Conservation (phyloP, 129 eudicot species). For the sunflower (Helianthus annuus) region HanXRQr2.0-SUNRISE NC_035442.2:11621317-11621816, state of each 20-base stretch:
- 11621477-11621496: slow-evolving; percentile 51
- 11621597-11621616: slow-evolving; percentile 45
- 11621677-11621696: slow-evolving; percentile 81
- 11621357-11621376: slow-evolving; percentile 68
- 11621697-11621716: slow-evolving; percentile 90
- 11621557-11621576: slow-evolving; percentile 87
- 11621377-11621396: slow-evolving; percentile 69
- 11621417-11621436: slow-evolving; percentile 41
- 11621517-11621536: slow-evolving; percentile 56
- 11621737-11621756: slow-evolving; percentile 65
- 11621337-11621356: slow-evolving; percentile 75
- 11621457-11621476: slow-evolving; percentile 49
- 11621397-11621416: slow-evolving; percentile 23
- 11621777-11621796: slow-evolving; percentile 44
- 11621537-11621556: slow-evolving; percentile 85
- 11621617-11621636: background rate
- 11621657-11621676: slow-evolving; percentile 81
- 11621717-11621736: slow-evolving; percentile 94
- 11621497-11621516: slow-evolving; percentile 45
- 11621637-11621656: slow-evolving; percentile 15
- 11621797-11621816: slow-evolving; percentile 81
- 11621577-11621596: slow-evolving; percentile 93
- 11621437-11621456: slow-evolving; percentile 62
- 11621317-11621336: slow-evolving; percentile 88
- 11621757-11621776: slow-evolving; percentile 34